Evolutionary conservation across 331 rosid genomes (phyloP).

Genomic region (Acacia concinna): DNA sequence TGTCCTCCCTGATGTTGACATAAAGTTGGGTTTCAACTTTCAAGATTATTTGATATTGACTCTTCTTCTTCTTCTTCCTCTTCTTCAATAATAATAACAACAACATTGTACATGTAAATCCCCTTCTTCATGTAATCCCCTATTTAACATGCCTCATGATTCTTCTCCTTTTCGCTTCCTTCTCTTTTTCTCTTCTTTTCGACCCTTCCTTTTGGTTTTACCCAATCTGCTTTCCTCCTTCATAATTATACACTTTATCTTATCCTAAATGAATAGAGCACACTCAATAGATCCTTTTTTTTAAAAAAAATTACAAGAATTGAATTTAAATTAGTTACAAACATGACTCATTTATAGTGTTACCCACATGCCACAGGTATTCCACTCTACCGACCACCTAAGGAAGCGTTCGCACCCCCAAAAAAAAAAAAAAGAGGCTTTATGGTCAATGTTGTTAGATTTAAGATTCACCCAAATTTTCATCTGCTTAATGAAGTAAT

Average conservation of each 20-base stretch:
- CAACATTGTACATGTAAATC: too few relatives aligned
- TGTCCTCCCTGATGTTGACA: conserved; percentile 42
- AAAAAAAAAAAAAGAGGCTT: too few relatives aligned
- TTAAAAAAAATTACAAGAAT: background rate
- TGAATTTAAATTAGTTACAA: background rate
- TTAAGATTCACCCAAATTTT: too few relatives aligned
- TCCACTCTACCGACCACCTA: too few relatives aligned
- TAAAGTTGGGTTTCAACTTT: conserved; percentile 42
- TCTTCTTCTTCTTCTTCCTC: too few relatives aligned
- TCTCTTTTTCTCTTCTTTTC: background rate
- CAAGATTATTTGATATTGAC: conserved; percentile 42
- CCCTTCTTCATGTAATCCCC: background rate
- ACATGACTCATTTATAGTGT: background rate
- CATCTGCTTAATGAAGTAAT: too few relatives aligned
- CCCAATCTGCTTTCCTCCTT: background rate
- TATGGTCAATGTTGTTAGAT: too few relatives aligned
- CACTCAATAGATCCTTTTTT: background rate
- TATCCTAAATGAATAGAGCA: background rate
- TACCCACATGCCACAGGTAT: background rate
- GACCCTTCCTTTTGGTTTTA: background rate
- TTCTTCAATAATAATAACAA: background rate
- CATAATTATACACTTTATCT: background rate
- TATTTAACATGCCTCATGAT: background rate
- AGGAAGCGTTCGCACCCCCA: too few relatives aligned
- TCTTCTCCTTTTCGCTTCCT: background rate